Base-by-base conservation (phyloP, 768 basidiomycete species). In the Kwoniella sp. region DNA sequence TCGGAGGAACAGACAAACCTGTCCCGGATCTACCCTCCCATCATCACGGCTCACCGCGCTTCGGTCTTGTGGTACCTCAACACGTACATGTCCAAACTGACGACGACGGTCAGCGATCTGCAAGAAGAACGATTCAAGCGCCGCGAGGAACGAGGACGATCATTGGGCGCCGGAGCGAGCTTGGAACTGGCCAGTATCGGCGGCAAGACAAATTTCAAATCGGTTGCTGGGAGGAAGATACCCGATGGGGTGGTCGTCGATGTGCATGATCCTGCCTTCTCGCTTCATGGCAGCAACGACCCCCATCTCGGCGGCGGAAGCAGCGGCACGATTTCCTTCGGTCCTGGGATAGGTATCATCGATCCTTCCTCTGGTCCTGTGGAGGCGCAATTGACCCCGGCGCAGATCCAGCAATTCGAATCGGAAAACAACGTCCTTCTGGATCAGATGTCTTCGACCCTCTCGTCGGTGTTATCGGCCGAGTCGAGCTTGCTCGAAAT, bases 111-210 rank as follows among this genome's bases (percentile, higher is more conserved):
- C 71, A 89, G 89, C 70, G 88, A 91, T 69, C 86, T 97, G 84
- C 96, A 99, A 81, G 95, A 97, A 80, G 92, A 95, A 79, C 88
- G 96, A 55, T 86, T 93, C 60, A 89, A 88, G 78, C 87, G 95
- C 4, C 90, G 95, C 74, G 81, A 90, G 64, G 96, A 98, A 78
- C 85, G 92, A 65, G 87, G 89, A 13, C 86, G 86, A 63, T 91
- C 90, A 1, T 85, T 98, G 12, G 94, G 93, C 4, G 79, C 76
- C 17, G 58, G 73, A 31, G 81, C 78, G 59, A 90, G 90, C 71
- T 85, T 83, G 34, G 82, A 86, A 66, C 81, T 68, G 12, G 53
- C 53, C 48, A 65, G 74, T 22, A 20, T 63, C 5, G 41, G 41
- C 15, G 41, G 11, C 41, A 45, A 45, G 41, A 45, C 9, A 17